phyloP scores from a whole-genome alignment of 345 rosid species.

The Heritiera littoralis region DNA sequence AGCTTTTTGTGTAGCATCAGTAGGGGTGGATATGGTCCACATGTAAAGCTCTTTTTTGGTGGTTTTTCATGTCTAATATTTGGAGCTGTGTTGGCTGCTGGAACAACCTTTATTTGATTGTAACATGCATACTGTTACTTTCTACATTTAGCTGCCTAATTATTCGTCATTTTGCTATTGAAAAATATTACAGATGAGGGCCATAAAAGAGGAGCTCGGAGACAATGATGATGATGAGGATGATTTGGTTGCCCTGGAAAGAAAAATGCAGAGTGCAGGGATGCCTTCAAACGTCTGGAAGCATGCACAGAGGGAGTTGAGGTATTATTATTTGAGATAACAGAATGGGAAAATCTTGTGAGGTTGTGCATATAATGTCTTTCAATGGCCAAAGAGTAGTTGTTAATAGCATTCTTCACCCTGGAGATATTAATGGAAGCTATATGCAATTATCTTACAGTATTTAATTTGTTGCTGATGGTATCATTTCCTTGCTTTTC shows the following conservation, averaged over 20 bases:
- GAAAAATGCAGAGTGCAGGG: slow-evolving; percentile 95
- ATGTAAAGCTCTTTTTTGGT: background rate
- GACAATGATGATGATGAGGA: slow-evolving; percentile 99
- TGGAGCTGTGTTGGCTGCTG: slow-evolving; percentile 1
- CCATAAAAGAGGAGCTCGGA: slow-evolving; percentile 99
- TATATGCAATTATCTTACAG: background rate
- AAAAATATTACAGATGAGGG: slow-evolving; percentile 74
- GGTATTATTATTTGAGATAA: slow-evolving; percentile 44
- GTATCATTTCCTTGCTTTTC: background rate
- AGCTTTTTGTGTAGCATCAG: background rate
- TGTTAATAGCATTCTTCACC: background rate
- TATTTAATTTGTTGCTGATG: background rate
- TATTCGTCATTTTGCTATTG: slow-evolving; percentile 18
- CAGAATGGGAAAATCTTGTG: background rate
- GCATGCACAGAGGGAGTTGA: slow-evolving; percentile 95
- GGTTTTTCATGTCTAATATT: slow-evolving; percentile 14
- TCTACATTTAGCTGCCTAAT: slow-evolving; percentile 18
- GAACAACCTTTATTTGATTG: background rate
- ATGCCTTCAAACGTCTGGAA: slow-evolving; percentile 96
- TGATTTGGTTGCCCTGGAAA: slow-evolving; percentile 91
- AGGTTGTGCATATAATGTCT: background rate
- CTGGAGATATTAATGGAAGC: background rate
- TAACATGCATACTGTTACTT: background rate
- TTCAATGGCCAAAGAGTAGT: background rate
- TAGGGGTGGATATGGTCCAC: background rate